Evolutionary conservation across 1,284 basidiomycete species (phyloP).

Genomic region (Heterobasidion irregulare): DNA sequence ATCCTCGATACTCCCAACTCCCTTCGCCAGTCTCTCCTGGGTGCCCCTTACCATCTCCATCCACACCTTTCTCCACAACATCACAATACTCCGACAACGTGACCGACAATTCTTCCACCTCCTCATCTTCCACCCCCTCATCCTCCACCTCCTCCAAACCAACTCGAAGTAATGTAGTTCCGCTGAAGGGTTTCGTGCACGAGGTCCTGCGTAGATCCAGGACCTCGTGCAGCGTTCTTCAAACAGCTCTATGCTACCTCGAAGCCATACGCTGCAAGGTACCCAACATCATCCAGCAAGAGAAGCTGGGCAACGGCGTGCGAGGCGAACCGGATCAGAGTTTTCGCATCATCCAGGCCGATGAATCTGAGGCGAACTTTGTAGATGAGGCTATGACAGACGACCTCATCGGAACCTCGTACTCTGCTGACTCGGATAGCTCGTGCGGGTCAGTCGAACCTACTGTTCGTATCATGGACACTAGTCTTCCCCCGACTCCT

Average conservation of each 20-base stretch:
- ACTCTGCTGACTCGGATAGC: slow-evolving; percentile 1
- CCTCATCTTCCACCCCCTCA: slow-evolving; percentile 10
- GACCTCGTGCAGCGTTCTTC: slow-evolving; percentile 66
- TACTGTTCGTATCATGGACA: slow-evolving; percentile 30
- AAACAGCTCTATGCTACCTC: slow-evolving; percentile 73
- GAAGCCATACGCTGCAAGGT: slow-evolving; percentile 64
- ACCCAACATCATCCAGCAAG: slow-evolving; percentile 46
- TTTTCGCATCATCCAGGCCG: slow-evolving; percentile 37
- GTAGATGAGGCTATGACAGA: slow-evolving; percentile 12
- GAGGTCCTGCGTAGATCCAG: slow-evolving; percentile 70
- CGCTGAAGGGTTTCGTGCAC: slow-evolving; percentile 66
- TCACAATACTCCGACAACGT: slow-evolving; percentile 21
- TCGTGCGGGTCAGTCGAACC: slow-evolving; percentile 9
- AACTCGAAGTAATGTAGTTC: slow-evolving; percentile 31
- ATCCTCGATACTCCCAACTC: slow-evolving; percentile 31
- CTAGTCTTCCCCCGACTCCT: slow-evolving; percentile 5
- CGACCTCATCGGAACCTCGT: slow-evolving; percentile 10
- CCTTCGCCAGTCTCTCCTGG: slow-evolving; percentile 29
- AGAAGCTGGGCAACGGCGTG: slow-evolving; percentile 31
- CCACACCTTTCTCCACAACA: slow-evolving; percentile 29
- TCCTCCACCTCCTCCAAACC: slow-evolving; percentile 12
- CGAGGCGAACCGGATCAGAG: slow-evolving; percentile 31
- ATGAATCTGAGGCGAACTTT: slow-evolving; percentile 22
- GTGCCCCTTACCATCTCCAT: slow-evolving; percentile 12
- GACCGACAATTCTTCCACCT: slow-evolving; percentile 11